A percentile compares a stretch with the other conserved stretches of the same genome.
These are phyloP conservation scores for Leucosporidium scottii DNA, from an alignment of 768 basidiomycete species.

Conservation along the genomic window DNA sequence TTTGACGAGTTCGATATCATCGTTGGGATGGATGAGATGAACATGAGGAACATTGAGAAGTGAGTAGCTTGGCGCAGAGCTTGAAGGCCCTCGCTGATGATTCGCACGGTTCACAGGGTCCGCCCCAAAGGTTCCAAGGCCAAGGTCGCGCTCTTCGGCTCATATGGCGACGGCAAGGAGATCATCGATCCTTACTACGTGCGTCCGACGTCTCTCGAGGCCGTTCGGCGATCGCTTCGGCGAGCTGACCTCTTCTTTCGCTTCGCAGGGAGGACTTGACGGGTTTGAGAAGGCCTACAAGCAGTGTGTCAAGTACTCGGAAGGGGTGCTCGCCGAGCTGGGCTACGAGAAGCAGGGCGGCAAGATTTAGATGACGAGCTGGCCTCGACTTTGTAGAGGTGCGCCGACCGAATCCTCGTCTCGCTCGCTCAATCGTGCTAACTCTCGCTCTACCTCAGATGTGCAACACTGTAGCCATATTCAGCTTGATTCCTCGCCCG, in stretches of 20 bases:
- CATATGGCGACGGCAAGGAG: slow-evolving; percentile 60
- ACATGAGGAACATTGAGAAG: slow-evolving; percentile 56
- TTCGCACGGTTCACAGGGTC: slow-evolving; percentile 38
- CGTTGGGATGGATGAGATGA: slow-evolving; percentile 70
- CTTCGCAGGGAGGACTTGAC: slow-evolving; percentile 44
- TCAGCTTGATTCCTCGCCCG: too few species aligned
- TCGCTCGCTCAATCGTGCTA: too few species aligned
- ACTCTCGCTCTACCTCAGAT: too few species aligned
- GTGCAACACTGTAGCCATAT: too few species aligned
- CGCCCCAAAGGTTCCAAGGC: slow-evolving; percentile 52
- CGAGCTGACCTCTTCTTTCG: neutral
- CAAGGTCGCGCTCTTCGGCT: slow-evolving; percentile 68
- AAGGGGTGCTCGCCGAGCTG: slow-evolving; percentile 53
- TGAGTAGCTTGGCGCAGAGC: neutral
- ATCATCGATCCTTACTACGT: slow-evolving; percentile 85
- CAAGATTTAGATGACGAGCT: too few species aligned
- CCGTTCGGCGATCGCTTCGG: neutral
- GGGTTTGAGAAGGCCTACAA: slow-evolving; percentile 72
- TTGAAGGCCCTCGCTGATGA: neutral
- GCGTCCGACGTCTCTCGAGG: slow-evolving; percentile 49
- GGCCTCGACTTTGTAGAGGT: too few species aligned
- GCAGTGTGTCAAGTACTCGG: slow-evolving; percentile 64
- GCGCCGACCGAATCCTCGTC: too few species aligned
- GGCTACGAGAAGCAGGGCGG: slow-evolving; percentile 8
- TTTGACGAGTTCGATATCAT: slow-evolving; percentile 74